Base-by-base conservation (phyloP, 2,329 filamentous ascomycete species). In the Niveomyces coronatus region DNA sequence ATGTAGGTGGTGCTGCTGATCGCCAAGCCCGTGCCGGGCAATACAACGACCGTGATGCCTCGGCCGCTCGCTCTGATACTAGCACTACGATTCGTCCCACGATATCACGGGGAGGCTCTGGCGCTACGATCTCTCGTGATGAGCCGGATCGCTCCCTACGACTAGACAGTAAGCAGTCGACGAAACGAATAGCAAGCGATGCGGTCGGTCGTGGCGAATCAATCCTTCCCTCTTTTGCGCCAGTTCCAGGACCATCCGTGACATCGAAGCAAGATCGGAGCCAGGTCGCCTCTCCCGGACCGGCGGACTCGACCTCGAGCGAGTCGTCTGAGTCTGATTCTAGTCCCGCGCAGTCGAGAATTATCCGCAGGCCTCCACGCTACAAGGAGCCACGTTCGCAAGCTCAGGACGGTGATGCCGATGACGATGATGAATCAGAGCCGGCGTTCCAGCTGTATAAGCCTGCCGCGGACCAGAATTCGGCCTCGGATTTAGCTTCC, bases 1-100 rank as follows among this genome's bases (percentile, higher is more conserved):
- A 68, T 47, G 61, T 55, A 47, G 51, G 51, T 48, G 55, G 52
- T 46, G 44, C 42, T 47, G 48, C 61, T 54, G 46, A 60, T 40
- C 51, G 55, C 38, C 42, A 74, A 64, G 50, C 64, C 55, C 32
- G 68, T 2, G 79, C 76, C 3, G 63, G 71, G 3, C 54, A 79
- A 14, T 76, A 74, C 8, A 55, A 71, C n/a, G 69, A 73, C 19
- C 70, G 65, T 47, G 76, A 80, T 40, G 70, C 69, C n/a, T 70
- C 71, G 3, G 53, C 68, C 35, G 59, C 67, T 9, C 63, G 65
- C 28, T 66, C 59, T 41, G 74, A 76, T 16, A 55, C 50, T 5
- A 65, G 62, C 43, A 56, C 53, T 35, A 64, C 62, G 28, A 57
- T 57, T 39, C 67, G 65, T 40, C 70, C 59, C 49, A 64, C 54